phyloP scores from a whole-genome alignment of 2,329 filamentous ascomycete genomes.

The Monilinia laxa region DNA sequence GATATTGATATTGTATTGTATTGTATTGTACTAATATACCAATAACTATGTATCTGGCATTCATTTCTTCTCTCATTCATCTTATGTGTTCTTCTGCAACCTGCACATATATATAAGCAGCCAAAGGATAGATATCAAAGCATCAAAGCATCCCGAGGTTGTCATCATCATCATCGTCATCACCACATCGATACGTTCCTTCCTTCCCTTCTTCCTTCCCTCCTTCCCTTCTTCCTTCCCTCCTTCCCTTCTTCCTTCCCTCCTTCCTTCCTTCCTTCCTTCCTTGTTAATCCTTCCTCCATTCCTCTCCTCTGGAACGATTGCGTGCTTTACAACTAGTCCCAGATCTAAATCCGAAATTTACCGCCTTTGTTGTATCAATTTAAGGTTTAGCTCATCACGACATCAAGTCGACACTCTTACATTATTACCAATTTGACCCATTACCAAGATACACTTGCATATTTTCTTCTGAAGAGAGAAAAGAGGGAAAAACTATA shows the following conservation, averaged over 20 bases:
- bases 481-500: background rate
- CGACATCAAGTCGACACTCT: background rate
- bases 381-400: constrained; percentile 8
- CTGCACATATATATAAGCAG: background rate
- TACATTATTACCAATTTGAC: constrained; percentile 16
- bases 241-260: background rate
- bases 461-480: constrained; percentile 5
- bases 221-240: background rate
- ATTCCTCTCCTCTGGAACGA: background rate
- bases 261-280: background rate
- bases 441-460: constrained; percentile 13
- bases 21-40: no score
- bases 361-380: constrained; percentile 7
- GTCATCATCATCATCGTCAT: no score
- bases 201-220: background rate
- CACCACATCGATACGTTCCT: no score
- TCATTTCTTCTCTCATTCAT: background rate
- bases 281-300: background rate
- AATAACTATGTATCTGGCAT: no score
- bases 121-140: background rate
- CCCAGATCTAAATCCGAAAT: background rate
- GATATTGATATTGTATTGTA: no score
- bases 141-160: no score
- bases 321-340: constrained; percentile 11
- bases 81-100: background rate